Percentiles rank a stretch among this genome's conserved stretches.
Conservation (phyloP, 495 filamentous ascomycete genomes). For the Talaromyces borbonicus region DNA sequence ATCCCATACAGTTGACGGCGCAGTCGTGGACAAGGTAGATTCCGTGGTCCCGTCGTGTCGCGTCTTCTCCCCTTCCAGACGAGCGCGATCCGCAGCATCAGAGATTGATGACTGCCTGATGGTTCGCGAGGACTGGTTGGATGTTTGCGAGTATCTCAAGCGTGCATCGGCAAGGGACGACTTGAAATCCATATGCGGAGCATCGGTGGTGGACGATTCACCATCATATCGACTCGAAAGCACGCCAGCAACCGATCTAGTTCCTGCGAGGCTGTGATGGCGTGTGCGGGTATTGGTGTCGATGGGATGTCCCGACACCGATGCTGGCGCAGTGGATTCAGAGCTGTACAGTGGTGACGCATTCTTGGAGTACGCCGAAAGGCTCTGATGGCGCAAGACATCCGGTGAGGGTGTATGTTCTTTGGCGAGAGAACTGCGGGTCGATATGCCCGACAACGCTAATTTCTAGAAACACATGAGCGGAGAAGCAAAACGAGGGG, state of each 20-base stretch:
- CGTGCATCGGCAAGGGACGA: slow-evolving; percentile 31
- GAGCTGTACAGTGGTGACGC: slow-evolving; percentile 29
- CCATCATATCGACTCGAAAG: slow-evolving; percentile 30
- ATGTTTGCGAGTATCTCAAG: slow-evolving; percentile 6
- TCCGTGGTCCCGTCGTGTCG: slow-evolving; percentile 53
- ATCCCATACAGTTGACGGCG: slow-evolving; percentile 93
- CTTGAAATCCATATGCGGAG: slow-evolving; percentile 33
- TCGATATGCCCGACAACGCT: slow-evolving; percentile 5
- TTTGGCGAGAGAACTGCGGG: slow-evolving; percentile 7
- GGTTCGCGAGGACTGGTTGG: slow-evolving; percentile 20
- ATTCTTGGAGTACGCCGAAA: slow-evolving; percentile 34
- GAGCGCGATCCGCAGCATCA: slow-evolving; percentile 31
- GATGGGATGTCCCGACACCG: slow-evolving; percentile 41
- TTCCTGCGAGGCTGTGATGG: slow-evolving; percentile 29
- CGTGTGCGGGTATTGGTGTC: slow-evolving; percentile 35
- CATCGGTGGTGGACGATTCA: slow-evolving; percentile 37
- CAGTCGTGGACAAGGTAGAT: slow-evolving; percentile 75
- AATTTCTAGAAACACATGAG: slow-evolving; percentile 5
- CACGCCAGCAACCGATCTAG: slow-evolving; percentile 34
- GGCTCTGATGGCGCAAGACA: slow-evolving; percentile 16
- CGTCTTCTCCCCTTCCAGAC: slow-evolving; percentile 38
- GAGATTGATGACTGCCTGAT: slow-evolving; percentile 45
- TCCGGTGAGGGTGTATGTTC: slow-evolving; percentile 35
- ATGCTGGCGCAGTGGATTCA: slow-evolving; percentile 29
- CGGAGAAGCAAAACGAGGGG: not conserved